Conservation (phyloP, 805 yeast genomes). For the Blastobotrys terrestris region DNA sequence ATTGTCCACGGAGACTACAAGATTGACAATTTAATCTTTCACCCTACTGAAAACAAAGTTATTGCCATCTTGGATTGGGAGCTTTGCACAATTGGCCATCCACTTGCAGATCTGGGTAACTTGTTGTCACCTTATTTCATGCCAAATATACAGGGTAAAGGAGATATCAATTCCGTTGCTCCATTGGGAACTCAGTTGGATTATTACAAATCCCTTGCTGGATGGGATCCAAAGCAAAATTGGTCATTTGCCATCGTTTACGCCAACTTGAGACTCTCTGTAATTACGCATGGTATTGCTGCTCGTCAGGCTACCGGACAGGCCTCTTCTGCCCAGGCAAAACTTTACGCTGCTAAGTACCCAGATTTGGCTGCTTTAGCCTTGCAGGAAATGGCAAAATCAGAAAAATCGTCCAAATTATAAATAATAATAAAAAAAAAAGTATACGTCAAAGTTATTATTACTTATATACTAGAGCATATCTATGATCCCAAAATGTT, state of each 20-base stretch:
- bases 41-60: slow-evolving; percentile 45
- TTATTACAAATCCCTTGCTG: slow-evolving; percentile 28
- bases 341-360: slow-evolving; percentile 32
- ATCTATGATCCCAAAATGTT: slow-evolving; percentile 58
- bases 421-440: background rate
- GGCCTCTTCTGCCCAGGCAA: slow-evolving; percentile 50
- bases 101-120: slow-evolving; percentile 55
- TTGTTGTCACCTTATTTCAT: slow-evolving; percentile 48
- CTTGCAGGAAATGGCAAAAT: slow-evolving; percentile 5
- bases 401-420: background rate
- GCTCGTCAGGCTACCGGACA: slow-evolving; percentile 47
- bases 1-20: slow-evolving; percentile 62
- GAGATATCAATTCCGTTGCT: background rate
- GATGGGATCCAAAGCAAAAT: slow-evolving; percentile 39
- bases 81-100: slow-evolving; percentile 58
- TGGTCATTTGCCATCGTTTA: slow-evolving; percentile 53
- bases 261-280: slow-evolving; percentile 49
- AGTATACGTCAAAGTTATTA: background rate
- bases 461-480: background rate
- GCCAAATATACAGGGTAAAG: slow-evolving; percentile 27
- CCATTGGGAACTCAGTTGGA: slow-evolving; percentile 16
- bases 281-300: slow-evolving; percentile 57
- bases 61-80: slow-evolving; percentile 63
- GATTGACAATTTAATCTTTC: slow-evolving; percentile 56
- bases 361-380: slow-evolving; percentile 30